Percentiles rank a stretch among this genome's conserved stretches.
phyloP scores from a whole-genome alignment of 371 early-diverging fungal genomes.

The Rhizopus sp. region DNA sequence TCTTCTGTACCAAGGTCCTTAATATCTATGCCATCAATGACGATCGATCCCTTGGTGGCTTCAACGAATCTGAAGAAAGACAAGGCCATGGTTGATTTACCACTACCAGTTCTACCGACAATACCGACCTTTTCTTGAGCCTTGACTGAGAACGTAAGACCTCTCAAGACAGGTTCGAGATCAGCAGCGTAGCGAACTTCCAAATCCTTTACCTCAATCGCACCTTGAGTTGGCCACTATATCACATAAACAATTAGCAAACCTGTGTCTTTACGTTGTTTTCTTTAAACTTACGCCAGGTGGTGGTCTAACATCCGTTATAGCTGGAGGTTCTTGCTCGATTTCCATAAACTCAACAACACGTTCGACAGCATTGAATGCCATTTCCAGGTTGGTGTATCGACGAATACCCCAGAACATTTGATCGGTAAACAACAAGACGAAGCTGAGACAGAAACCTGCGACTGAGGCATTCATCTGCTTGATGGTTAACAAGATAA shows the following conservation, averaged over 20 bases:
- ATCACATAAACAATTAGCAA: not conserved
- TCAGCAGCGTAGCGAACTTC: constrained; percentile 64
- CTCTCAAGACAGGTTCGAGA: constrained; percentile 59
- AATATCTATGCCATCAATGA: constrained; percentile 78
- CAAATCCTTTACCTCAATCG: constrained; percentile 59
- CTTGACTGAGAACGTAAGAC: constrained; percentile 53
- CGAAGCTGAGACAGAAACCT: constrained; percentile 76
- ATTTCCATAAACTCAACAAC: constrained; percentile 77
- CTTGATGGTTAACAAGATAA: constrained; percentile 44
- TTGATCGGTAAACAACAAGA: constrained; percentile 68
- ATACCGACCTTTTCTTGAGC: constrained; percentile 64
- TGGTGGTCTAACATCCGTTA: constrained; percentile 55
- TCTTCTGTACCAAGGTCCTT: constrained; percentile 69
- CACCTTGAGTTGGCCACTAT: constrained; percentile 68
- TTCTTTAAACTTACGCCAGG: constrained; percentile 37
- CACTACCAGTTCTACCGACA: constrained; percentile 75
- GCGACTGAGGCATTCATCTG: constrained; percentile 68
- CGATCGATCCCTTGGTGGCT: constrained; percentile 64
- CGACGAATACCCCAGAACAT: constrained; percentile 70
- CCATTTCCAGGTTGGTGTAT: constrained; percentile 80
- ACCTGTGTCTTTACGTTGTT: not conserved
- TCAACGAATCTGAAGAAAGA: constrained; percentile 81
- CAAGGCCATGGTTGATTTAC: constrained; percentile 75
- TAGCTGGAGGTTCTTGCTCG: constrained; percentile 74
- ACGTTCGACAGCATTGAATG: constrained; percentile 85